Conservation (phyloP, 768 basidiomycete genomes). For the Collybia mongolica region DNA sequence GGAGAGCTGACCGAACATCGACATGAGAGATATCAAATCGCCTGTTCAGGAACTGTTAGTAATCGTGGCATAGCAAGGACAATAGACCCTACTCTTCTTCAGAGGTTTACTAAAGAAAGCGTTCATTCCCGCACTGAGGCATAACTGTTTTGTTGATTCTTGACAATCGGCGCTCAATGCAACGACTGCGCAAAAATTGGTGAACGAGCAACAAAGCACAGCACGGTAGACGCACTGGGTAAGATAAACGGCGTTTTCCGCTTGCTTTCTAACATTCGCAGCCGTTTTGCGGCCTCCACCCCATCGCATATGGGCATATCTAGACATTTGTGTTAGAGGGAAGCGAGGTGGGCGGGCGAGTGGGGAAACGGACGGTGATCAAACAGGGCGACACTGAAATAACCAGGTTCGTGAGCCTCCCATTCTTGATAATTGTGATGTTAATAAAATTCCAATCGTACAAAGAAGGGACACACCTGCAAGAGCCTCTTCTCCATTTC, state of each 20-base stretch:
- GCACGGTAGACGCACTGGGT: conserved; percentile 45
- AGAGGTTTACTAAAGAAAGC: conserved; percentile 74
- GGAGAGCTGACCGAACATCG: conserved; percentile 45
- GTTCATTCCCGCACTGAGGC: conserved; percentile 80
- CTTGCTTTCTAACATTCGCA: conserved; percentile 58
- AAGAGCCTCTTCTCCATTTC: conserved; percentile 69
- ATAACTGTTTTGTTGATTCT: conserved; percentile 72
- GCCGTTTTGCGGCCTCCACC: conserved; percentile 67
- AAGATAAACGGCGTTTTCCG: conserved; percentile 48
- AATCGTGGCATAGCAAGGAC: background rate
- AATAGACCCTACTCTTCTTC: conserved; percentile 44
- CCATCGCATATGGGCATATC: conserved; percentile 83
- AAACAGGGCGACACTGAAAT: conserved; percentile 69
- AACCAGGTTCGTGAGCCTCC: conserved; percentile 66
- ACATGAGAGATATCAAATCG: conserved; percentile 52
- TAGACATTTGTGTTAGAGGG: conserved; percentile 18
- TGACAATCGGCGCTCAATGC: conserved; percentile 78
- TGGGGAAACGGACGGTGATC: conserved; percentile 55
- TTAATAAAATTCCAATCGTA: background rate
- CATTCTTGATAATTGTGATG: conserved; percentile 42
- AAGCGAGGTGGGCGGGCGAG: background rate
- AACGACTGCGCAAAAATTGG: conserved; percentile 44
- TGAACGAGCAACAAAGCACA: background rate
- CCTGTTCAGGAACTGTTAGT: conserved; percentile 25
- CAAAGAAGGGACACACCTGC: conserved; percentile 31